A percentile compares a stretch with the other conserved stretches of the same genome.
Evolutionary conservation across 257 asterid genomes (phyloP).

Genomic region (Echium plantagineum): DNA sequence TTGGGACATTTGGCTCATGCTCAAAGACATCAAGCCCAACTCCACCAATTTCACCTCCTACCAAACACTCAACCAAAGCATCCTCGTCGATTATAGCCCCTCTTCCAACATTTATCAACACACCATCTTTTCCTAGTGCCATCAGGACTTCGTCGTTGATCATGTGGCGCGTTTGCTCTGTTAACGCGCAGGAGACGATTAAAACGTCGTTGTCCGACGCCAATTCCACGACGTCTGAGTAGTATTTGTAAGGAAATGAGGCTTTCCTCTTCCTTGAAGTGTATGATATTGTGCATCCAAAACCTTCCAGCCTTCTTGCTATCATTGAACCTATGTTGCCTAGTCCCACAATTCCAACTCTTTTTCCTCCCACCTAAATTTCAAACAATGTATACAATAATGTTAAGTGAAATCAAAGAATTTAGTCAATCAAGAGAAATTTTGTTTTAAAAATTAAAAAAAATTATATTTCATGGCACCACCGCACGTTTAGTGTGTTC

Average conservation of each 20-base stretch:
- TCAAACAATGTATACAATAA: not conserved
- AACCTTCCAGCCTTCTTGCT: slow-evolving; percentile 22
- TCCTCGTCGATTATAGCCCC: slow-evolving; percentile 38
- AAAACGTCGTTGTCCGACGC: slow-evolving; percentile 21
- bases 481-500: too few relatives aligned
- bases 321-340: slow-evolving; percentile 25
- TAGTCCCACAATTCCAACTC: slow-evolving; percentile 21
- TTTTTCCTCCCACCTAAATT: slow-evolving; percentile 10
- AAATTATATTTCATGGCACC: too few relatives aligned
- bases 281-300: slow-evolving; percentile 33
- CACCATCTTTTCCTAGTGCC: slow-evolving; percentile 27
- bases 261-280: slow-evolving; percentile 25
- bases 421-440: too few relatives aligned
- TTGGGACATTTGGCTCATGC: slow-evolving; percentile 36
- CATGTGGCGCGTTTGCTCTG: slow-evolving; percentile 18
- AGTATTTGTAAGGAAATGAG: slow-evolving; percentile 7
- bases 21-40: slow-evolving; percentile 69
- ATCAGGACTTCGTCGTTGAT: slow-evolving; percentile 20
- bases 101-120: slow-evolving; percentile 22
- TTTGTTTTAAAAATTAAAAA: too few relatives aligned
- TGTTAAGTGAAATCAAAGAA: not conserved
- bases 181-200: slow-evolving; percentile 18
- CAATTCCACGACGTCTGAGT: slow-evolving; percentile 12
- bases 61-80: slow-evolving; percentile 38
- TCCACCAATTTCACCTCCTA: slow-evolving; percentile 35